Evolutionary conservation across 805 yeast genomes (phyloP), one percentile per base, ranked within the genome.

Genomic region (Cephaloascus fragrans): DNA sequence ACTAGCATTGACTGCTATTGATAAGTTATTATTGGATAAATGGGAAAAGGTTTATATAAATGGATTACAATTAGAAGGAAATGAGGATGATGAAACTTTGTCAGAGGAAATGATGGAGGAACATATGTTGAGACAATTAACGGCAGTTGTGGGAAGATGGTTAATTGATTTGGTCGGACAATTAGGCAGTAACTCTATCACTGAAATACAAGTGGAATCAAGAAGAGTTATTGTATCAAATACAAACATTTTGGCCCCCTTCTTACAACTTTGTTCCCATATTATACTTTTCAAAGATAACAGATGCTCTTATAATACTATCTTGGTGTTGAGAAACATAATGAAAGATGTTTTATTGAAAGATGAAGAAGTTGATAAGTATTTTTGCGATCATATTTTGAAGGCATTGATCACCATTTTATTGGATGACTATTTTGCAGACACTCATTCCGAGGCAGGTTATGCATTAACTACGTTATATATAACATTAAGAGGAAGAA

Each of bases 81-180:
- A 72, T 34, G 77, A 73, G 34, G 81, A 78, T 44, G 95, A 88
- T 49, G 89, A 80, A 38, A 85, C 87, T 18, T 68, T 90, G 51
- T 81, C 93, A n/a, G 96, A 89, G 48, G 98, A 93, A 54, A 93
- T 93, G 94, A 82, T 93, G 84, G 97, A 90, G 48, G 98, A 93
- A 55, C 96, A 90, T 57, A 73, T 90, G 67, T 64, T 90, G 43
- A 70, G 98, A 48, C 97, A 93, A 56, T 71, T 93, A 32, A 89
- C 97, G 0, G 95, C 95, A 2, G 89, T 94, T 3, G 86, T 86
- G 9, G 96, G 83, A 39, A 68, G 97, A 42, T 69, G 89, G 52
- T 60, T 93, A 45, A 85, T 89, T 59, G 97, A 90, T 54, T 67
- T 88, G 37, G 83, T 84, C 26, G 94, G 95, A 2, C 96, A 89